Percentiles rank a stretch among this genome's conserved stretches.
Conservation (phyloP, 192 early-diverging fungal species). For the Gamsiella multidivaricata region DNA sequence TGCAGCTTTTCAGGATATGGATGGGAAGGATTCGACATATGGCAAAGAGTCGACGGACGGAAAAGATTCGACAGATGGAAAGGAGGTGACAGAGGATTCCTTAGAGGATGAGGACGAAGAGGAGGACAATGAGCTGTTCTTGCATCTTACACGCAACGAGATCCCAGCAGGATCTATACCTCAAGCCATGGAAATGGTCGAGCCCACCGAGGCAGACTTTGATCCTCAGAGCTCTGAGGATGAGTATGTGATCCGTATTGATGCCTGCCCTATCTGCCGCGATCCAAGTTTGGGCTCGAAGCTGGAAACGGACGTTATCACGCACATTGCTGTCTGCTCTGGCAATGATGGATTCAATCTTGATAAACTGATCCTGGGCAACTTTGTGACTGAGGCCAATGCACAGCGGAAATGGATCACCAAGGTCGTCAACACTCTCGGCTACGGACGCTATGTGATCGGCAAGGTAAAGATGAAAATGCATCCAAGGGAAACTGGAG, state of each 20-base stretch:
- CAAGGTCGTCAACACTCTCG: constrained; percentile 73
- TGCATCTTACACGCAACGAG: constrained; percentile 35
- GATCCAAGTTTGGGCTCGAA: constrained; percentile 62
- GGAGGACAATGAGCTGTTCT: constrained; percentile 39
- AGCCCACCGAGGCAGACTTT: constrained; percentile 46
- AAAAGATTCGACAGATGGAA: constrained; percentile 31
- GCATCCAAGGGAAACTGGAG: neutral
- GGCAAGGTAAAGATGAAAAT: constrained; percentile 52
- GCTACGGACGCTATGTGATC: constrained; percentile 71
- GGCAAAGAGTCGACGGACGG: no score
- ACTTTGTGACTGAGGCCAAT: constrained; percentile 80
- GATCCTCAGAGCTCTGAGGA: constrained; percentile 40
- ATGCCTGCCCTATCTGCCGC: constrained; percentile 78
- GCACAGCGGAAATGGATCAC: constrained; percentile 78
- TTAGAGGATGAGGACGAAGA: constrained; percentile 33
- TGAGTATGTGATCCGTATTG: constrained; percentile 75
- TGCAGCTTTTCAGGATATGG: neutral
- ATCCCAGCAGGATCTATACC: constrained; percentile 1
- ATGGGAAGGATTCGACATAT: neutral
- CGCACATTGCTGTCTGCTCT: constrained; percentile 81
- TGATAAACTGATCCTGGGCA: constrained; percentile 79
- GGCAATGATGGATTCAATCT: constrained; percentile 76
- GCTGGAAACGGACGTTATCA: constrained; percentile 78
- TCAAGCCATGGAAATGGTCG: constrained; percentile 26
- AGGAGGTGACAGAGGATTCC: neutral